These are phyloP conservation scores for Colletotrichum sojae DNA, from an alignment of 2,329 filamentous ascomycete species.

Conservation along the genomic window DNA sequence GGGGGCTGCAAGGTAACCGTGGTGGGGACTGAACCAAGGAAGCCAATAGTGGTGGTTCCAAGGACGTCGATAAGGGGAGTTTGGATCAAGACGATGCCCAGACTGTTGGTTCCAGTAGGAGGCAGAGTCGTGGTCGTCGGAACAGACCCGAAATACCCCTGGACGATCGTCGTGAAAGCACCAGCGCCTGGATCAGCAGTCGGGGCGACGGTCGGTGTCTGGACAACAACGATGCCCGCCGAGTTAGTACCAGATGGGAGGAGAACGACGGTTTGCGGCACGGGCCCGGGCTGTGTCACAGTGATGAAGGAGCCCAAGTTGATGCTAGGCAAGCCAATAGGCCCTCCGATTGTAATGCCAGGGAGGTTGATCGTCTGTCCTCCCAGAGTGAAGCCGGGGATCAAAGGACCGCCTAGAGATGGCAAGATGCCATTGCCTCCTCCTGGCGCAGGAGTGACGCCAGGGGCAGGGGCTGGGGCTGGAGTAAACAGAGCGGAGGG, in stretches of 20 bases:
- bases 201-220: conserved; percentile 31
- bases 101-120: conserved; percentile 19
- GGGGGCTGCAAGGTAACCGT: conserved; percentile 34
- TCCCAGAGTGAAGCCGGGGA: conserved; percentile 6
- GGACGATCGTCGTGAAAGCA: conserved; percentile 25
- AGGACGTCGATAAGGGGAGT: conserved; percentile 24
- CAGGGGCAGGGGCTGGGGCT: background rate
- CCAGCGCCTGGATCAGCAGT: conserved; percentile 15
- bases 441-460: background rate
- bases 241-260: conserved; percentile 31
- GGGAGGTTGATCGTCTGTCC: conserved; percentile 3
- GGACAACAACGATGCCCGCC: conserved; percentile 30
- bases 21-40: conserved; percentile 20
- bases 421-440: background rate
- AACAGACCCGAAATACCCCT: conserved; percentile 24
- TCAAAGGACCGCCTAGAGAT: background rate
- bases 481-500: conserved; percentile 26
- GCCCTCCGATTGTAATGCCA: conserved; percentile 20
- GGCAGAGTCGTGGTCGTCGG: conserved; percentile 27
- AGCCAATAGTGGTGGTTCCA: conserved; percentile 26
- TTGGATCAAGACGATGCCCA: conserved; percentile 31
- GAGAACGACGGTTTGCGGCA: conserved; percentile 17
- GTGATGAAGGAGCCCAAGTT: conserved; percentile 16
- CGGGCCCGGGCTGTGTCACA: conserved; percentile 17
- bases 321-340: background rate